phyloP scores from a whole-genome alignment of 208 protist genomes.

The Lotmaria passim region DNA sequence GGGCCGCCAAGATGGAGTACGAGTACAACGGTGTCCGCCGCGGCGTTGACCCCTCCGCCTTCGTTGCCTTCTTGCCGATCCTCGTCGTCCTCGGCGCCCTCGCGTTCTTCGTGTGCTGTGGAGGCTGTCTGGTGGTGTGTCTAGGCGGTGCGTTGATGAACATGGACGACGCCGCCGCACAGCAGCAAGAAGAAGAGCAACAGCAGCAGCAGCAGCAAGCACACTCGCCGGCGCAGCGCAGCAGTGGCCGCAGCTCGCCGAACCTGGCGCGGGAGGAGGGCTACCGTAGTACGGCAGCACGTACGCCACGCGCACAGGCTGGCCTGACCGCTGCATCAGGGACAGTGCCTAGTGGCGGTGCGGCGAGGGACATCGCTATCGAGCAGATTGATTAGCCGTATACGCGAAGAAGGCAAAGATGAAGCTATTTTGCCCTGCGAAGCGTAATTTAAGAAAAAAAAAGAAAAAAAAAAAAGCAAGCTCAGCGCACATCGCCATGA shows the following conservation, averaged over 20 bases:
- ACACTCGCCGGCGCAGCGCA: background rate
- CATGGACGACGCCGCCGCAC: background rate
- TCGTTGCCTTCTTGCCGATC: slow-evolving; percentile 51
- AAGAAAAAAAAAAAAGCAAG: slow-evolving; percentile 4
- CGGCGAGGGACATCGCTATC: slow-evolving; percentile 7
- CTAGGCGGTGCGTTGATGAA: background rate
- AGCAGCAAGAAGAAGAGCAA: background rate
- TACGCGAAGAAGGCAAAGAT: no score
- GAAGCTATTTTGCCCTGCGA: no score
- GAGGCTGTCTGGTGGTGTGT: slow-evolving; percentile 25
- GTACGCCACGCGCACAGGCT: slow-evolving; percentile 1
- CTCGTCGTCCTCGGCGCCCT: slow-evolving; percentile 32
- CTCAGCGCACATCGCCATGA: no score
- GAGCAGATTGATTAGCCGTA: slow-evolving; percentile 16
- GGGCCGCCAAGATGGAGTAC: slow-evolving; percentile 51
- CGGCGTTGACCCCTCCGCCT: slow-evolving; percentile 45
- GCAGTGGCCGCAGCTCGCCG: background rate
- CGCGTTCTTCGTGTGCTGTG: slow-evolving; percentile 34
- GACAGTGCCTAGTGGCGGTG: background rate
- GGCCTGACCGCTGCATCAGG: background rate
- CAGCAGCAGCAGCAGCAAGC: background rate
- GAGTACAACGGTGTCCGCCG: slow-evolving; percentile 39
- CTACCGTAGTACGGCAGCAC: slow-evolving; percentile 21
- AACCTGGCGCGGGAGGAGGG: slow-evolving; percentile 8
- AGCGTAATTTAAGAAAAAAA: slow-evolving; percentile 7